Evolutionary conservation across 805 yeast genomes (phyloP), one percentile per base, ranked within the genome.

Genomic region (Lipomyces spencermartinsiae): DNA sequence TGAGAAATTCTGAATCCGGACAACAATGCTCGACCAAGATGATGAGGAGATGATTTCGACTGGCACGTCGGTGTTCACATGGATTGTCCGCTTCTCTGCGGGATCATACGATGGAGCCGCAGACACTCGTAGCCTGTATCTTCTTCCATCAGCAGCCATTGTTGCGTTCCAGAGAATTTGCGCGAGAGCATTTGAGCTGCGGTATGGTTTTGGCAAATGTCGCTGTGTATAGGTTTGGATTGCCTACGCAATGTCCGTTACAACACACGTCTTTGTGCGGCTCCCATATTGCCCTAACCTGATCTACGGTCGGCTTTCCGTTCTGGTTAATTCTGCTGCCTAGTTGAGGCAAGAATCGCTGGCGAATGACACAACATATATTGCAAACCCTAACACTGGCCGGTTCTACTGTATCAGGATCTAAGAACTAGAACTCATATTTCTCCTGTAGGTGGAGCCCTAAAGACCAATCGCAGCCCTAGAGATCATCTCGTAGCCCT

Each of bases 11-110:
- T 59, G 66, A 31, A 69, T 58, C 25, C 63, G 64, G 22, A 67
- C 72, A 16, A 29, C 14, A 22, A 69, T 51, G 29, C 31, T 35
- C 33, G 63, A 63, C 22, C 35, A 54, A 25, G 65, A 57, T 8
- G 53, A 16, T 7, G 62, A 54, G n/a, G 61, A 56, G 8, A 14
- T 5, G 35, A 69, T 58, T 25, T 22, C 49, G 25, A 53, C 39
- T 4, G 69, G 61, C 35, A 61, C 43, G 35, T 62, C 71, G 3
- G 69, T 64, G 55, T 69, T 69, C 22, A 69, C 72, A 19, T 51
- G 58, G 10, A 69, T 69, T 10, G 34, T 2, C 61, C 43, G 10
- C 9, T 33, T 35, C n/a, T 25, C 60, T 3, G 54, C 16, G 10
- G 33, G 29, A 12, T 55, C 67, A 31, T 67, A 67, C 31, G 62